phyloP scores from a whole-genome alignment of 305 asterid species.

The Fraxinus albicans region DNA sequence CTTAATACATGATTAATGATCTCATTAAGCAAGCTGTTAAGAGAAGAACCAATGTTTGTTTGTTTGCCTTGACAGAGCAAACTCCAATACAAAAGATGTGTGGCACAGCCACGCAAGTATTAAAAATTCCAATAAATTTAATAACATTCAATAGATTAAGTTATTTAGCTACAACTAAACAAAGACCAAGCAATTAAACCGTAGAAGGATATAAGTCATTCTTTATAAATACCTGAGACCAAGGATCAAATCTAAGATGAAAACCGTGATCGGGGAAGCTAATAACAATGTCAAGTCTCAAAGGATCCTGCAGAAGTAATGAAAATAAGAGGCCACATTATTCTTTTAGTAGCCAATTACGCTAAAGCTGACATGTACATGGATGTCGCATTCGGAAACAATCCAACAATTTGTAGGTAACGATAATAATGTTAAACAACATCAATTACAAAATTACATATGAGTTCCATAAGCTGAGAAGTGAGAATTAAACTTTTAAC shows the following conservation, averaged over 20 bases:
- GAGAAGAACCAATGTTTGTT: not conserved
- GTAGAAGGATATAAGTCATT: not conserved
- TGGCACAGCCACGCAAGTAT: not conserved
- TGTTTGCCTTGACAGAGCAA: conserved; percentile 3
- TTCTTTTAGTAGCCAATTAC: not conserved
- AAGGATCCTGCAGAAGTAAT: conserved; percentile 60
- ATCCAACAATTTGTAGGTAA: not conserved
- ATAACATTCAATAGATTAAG: not conserved
- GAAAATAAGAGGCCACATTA: conserved; percentile 13
- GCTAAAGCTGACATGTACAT: not conserved
- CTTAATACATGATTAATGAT: not conserved
- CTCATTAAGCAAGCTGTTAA: not conserved
- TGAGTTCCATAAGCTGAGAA: not conserved
- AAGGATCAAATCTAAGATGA: conserved; percentile 89
- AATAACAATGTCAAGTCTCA: conserved; percentile 80
- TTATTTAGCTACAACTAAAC: not conserved
- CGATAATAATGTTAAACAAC: not conserved
- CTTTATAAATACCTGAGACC: conserved; percentile 70
- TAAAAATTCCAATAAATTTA: not conserved
- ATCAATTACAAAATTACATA: not conserved
- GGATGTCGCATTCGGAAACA: not conserved
- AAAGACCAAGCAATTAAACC: conserved; percentile 4
- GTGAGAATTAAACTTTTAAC: not conserved
- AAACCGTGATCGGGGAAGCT: conserved; percentile 97
- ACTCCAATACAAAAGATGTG: not conserved